These are phyloP conservation scores for Anthracocystis walkeri DNA, from an alignment of 1,284 basidiomycete species.

Conservation along the genomic window DNA sequence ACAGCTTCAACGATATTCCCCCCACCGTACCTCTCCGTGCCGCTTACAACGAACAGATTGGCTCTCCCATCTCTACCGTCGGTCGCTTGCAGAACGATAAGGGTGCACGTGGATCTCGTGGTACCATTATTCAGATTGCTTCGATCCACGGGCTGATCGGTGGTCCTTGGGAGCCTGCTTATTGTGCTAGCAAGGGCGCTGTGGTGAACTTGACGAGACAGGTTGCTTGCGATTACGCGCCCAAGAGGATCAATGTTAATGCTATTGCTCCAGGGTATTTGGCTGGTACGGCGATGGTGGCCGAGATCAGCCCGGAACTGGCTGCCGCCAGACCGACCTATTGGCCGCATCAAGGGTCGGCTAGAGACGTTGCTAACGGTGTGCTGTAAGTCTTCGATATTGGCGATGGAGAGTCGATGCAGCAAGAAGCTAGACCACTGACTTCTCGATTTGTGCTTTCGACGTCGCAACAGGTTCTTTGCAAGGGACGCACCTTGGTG, in stretches of 20 bases:
- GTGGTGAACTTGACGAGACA: constrained; percentile 49
- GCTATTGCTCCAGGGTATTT: constrained; percentile 49
- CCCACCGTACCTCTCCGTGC: constrained; percentile 21
- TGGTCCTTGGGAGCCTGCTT: constrained; percentile 46
- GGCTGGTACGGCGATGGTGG: constrained; percentile 45
- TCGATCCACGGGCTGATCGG: constrained; percentile 52
- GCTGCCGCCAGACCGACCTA: constrained; percentile 26
- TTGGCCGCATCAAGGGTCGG: constrained; percentile 50
- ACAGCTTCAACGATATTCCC: constrained; percentile 30
- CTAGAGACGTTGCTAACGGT: constrained; percentile 43
- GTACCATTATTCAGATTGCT: constrained; percentile 49
- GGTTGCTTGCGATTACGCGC: constrained; percentile 50
- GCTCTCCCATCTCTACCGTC: constrained; percentile 26
- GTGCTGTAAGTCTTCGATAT: constrained; percentile 28
- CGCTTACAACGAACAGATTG: constrained; percentile 15
- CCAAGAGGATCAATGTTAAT: constrained; percentile 50
- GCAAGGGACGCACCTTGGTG: constrained; percentile 48
- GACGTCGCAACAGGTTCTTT: constrained; percentile 25
- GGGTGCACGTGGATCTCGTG: constrained; percentile 46
- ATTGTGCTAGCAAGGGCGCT: constrained; percentile 45
- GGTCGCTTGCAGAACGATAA: constrained; percentile 31
- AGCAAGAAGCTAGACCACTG: background rate
- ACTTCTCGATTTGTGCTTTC: background rate
- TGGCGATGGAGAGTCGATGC: too few species aligned
- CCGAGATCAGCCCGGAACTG: constrained; percentile 34